Evolutionary conservation across 305 asterid genomes (phyloP), one percentile per base, ranked within the genome.

Genomic region (Caryopteris hybrid): DNA sequence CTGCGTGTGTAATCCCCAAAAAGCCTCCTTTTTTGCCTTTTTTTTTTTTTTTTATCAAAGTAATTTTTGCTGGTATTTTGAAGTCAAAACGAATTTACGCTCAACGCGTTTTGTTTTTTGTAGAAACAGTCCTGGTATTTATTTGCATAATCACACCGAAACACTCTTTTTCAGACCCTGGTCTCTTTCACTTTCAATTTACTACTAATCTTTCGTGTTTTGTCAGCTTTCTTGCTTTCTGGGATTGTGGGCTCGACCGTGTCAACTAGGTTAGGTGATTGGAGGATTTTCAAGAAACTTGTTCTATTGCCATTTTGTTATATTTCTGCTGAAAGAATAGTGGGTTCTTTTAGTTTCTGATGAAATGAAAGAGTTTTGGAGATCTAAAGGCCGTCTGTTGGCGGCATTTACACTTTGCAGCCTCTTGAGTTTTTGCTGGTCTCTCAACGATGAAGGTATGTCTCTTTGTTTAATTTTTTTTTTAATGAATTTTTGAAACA

Each of bases 371-470:
- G 79, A 60, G 63, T 55, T 78, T 69, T 78, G 83, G 87, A 78
- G 86, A 80, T 86, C 72, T 61, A 71, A 50, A 39, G 68, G 72
- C 69, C 71, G 45, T 55, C 62, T 76, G 25, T 17, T 72, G 72
- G 69, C 61, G 38, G 83, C 84, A 59, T 61, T 82, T 47, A 6
- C 69, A 48, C 41, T 86, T 4, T 80, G 74, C 66, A 73, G 52
- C 74, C 60, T 84, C 68, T 79, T 83, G 46, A 75, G 78, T 13
- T 80, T 66, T 56, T 89, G 95, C 75, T 79, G 75, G 61, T 86
- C 93, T 65, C 90, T 88, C 74, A 90, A 90, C 51, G 85, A 85
- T 76, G 96, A 90, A 86, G 98, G 98, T 92, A 73, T 67, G 61
- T 6, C 21, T 46, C 61, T 61, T 21, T 27, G 0, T 33, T 62